Evolutionary conservation across 2,329 filamentous ascomycete species (phyloP).

Genomic region (Alternaria arbusti): DNA sequence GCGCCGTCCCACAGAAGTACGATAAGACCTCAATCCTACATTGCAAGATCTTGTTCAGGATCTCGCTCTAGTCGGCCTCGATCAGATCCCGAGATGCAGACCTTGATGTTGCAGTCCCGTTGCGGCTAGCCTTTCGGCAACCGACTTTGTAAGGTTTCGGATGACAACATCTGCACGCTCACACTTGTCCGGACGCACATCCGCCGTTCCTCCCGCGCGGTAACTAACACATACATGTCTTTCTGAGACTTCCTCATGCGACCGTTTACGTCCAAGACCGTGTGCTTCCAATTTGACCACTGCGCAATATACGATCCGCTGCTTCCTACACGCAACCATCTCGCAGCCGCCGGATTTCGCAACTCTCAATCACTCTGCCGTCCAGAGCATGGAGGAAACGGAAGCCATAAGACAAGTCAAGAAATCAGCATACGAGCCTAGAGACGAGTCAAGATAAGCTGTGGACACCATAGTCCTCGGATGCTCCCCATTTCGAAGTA

Average conservation of each 20-base stretch:
- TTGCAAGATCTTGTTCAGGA: background rate
- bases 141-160: background rate
- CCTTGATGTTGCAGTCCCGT: background rate
- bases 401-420: background rate
- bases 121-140: background rate
- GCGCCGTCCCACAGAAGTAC: background rate
- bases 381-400: background rate
- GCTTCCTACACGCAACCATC: background rate
- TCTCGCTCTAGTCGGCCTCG: background rate
- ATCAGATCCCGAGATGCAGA: background rate
- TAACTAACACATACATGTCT: background rate
- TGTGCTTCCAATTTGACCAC: background rate
- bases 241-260: background rate
- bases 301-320: background rate
- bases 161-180: background rate
- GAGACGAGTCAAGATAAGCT: background rate
- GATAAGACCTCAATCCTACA: background rate
- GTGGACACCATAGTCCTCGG: background rate
- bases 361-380: background rate
- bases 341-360: background rate
- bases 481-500: background rate
- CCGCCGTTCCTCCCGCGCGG: background rate
- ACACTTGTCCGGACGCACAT: background rate
- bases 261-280: background rate
- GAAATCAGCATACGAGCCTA: background rate